Conservation (phyloP, 805 yeast genomes). For the Huiozyma sinensis region DNA sequence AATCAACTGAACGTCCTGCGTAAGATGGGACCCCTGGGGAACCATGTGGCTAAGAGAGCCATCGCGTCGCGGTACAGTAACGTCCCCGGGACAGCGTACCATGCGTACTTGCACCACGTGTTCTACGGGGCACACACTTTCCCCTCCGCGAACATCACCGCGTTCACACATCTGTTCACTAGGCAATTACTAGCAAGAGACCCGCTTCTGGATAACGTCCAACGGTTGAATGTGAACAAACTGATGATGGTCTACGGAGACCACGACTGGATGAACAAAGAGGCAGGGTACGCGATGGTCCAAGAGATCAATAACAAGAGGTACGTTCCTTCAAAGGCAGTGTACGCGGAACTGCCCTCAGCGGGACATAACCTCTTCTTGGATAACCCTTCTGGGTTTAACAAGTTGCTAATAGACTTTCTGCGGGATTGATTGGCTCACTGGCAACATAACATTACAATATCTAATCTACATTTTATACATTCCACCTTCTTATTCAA, state of each 20-base stretch:
- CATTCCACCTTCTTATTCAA: too few species aligned
- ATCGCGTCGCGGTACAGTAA: conserved; percentile 24
- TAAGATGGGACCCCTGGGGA: conserved; percentile 34
- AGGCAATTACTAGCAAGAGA: conserved; percentile 41
- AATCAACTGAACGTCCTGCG: conserved; percentile 40
- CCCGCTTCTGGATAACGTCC: conserved; percentile 54
- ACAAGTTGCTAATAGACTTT: conserved; percentile 33
- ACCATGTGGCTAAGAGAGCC: conserved; percentile 27
- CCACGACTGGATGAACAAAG: conserved; percentile 62
- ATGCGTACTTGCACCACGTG: conserved; percentile 17
- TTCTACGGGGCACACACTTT: conserved; percentile 10
- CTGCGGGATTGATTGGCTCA: too few species aligned
- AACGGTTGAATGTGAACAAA: conserved; percentile 26
- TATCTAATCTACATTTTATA: too few species aligned
- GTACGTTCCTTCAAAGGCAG: not conserved
- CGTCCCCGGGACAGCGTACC: conserved; percentile 18
- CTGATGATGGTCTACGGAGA: conserved; percentile 49
- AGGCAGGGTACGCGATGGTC: conserved; percentile 34
- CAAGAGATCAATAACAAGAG: conserved; percentile 9
- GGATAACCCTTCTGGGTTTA: conserved; percentile 50
- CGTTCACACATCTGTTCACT: conserved; percentile 24
- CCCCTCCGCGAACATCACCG: conserved; percentile 13
- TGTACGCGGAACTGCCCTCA: conserved; percentile 26
- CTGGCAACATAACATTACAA: too few species aligned
- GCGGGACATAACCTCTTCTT: conserved; percentile 73